These are phyloP conservation scores for Croton laevigatus DNA, from an alignment of 441 rosid genomes.

Conservation along the genomic window DNA sequence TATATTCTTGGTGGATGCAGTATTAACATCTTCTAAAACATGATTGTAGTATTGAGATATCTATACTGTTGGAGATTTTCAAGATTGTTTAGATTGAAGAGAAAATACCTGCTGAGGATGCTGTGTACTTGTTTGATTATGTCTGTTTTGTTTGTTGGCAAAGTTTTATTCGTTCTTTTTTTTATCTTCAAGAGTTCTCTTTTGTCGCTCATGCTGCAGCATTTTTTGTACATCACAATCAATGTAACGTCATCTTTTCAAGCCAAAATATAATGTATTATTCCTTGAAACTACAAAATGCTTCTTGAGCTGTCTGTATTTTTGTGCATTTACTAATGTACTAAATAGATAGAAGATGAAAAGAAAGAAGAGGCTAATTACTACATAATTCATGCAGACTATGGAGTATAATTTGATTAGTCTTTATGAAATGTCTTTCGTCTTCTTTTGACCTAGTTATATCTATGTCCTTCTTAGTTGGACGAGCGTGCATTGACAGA, in stretches of 20 bases:
- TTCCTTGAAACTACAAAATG: not conserved
- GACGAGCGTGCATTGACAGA: constrained; percentile 95
- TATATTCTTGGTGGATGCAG: not conserved
- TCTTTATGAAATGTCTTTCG: not conserved
- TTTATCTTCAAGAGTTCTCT: not conserved
- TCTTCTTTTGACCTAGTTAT: not conserved
- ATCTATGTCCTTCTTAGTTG: constrained; percentile 45
- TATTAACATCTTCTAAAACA: not conserved
- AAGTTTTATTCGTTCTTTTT: not conserved
- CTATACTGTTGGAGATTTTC: not conserved
- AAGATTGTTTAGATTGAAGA: not conserved
- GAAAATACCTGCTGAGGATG: not conserved
- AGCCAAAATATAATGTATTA: not conserved
- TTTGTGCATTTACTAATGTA: not conserved
- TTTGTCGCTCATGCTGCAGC: not conserved
- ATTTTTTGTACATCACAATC: not conserved
- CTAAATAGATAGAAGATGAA: too few relatives aligned
- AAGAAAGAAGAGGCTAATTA: not conserved
- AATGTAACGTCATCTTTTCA: not conserved
- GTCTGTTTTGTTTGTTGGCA: not conserved
- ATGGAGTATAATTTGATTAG: not conserved
- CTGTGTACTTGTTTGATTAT: not conserved
- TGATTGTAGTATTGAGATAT: not conserved
- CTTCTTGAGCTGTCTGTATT: too few relatives aligned
- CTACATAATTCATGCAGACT: not conserved